Percentiles rank a stretch among this genome's conserved stretches.
phyloP scores from a whole-genome alignment of 2,329 filamentous ascomycete species.

The Epichloe baconii region DNA sequence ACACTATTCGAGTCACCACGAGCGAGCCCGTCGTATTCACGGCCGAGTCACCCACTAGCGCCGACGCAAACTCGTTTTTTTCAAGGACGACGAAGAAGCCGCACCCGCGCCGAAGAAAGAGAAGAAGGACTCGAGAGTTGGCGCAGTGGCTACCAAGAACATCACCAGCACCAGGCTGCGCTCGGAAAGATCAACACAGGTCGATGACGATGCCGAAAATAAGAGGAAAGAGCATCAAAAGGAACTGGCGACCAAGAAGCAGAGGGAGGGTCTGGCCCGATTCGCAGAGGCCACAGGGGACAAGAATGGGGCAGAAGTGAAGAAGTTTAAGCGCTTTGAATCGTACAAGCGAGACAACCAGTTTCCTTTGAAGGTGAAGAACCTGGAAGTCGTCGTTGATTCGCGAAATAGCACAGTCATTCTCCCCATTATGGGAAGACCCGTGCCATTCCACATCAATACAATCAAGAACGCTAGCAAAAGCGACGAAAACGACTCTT shows the following conservation, averaged over 20 bases:
- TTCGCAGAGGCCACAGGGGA: slow-evolving; percentile 78
- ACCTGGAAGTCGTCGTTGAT: slow-evolving; percentile 82
- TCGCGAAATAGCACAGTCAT: slow-evolving; percentile 82
- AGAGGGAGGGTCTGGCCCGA: slow-evolving; percentile 70
- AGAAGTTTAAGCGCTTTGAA: slow-evolving; percentile 98
- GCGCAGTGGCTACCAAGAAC: slow-evolving; percentile 84
- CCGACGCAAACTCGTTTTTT: slow-evolving; percentile 97
- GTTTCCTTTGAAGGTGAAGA: slow-evolving; percentile 68
- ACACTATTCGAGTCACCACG: slow-evolving; percentile 79
- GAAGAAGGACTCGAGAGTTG: slow-evolving; percentile 71
- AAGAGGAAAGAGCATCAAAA: slow-evolving; percentile 85
- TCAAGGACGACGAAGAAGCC: slow-evolving; percentile 88
- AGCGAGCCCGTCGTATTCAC: slow-evolving; percentile 82
- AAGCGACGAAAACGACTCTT: slow-evolving; percentile 88
- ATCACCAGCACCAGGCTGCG: slow-evolving; percentile 88
- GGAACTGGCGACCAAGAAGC: slow-evolving; percentile 75
- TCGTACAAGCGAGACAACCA: slow-evolving; percentile 98
- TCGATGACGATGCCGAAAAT: slow-evolving; percentile 81
- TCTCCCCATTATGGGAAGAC: slow-evolving; percentile 91
- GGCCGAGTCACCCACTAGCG: slow-evolving; percentile 77
- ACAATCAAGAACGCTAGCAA: slow-evolving; percentile 99
- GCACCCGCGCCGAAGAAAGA: slow-evolving; percentile 81
- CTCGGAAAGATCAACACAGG: slow-evolving; percentile 76
- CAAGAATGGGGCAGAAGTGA: slow-evolving; percentile 81
- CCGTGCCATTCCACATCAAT: slow-evolving; percentile 92